A percentile compares a stretch with the other conserved stretches of the same genome.
Conservation (phyloP, 2,329 filamentous ascomycete species). For the Xylariaceae sp. region DNA sequence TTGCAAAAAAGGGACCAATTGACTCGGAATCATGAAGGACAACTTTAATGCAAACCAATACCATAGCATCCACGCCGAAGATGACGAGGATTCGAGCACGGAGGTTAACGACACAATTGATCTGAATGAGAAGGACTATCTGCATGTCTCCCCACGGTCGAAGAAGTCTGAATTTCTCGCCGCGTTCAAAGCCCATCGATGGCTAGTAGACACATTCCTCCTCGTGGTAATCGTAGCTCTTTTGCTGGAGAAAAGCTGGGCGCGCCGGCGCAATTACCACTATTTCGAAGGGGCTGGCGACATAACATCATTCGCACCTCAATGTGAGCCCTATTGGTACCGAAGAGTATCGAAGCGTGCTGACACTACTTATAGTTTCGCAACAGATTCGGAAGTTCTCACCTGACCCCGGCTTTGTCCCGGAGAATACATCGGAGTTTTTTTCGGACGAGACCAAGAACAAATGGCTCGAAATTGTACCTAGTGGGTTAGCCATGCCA, state of each 20-base stretch:
- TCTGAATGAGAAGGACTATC: constrained; percentile 39
- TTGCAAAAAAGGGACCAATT: too few species aligned
- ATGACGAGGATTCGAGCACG: constrained; percentile 32
- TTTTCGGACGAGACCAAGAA: constrained; percentile 42
- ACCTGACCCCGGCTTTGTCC: constrained; percentile 45
- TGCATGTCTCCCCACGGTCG: constrained; percentile 23
- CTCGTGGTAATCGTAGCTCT: constrained; percentile 45
- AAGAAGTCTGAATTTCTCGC: constrained; percentile 24
- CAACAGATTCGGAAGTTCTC: constrained; percentile 48
- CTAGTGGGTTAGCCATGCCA: constrained; percentile 37
- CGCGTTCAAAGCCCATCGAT: constrained; percentile 32
- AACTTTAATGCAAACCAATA: constrained; percentile 12
- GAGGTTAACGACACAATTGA: constrained; percentile 39
- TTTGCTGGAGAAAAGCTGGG: constrained; percentile 41
- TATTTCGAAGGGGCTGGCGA: constrained; percentile 45
- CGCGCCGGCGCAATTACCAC: constrained; percentile 26
- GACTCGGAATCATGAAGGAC: constrained; percentile 17
- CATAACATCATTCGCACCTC: constrained; percentile 48
- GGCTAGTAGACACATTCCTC: constrained; percentile 45
- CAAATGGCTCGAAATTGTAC: constrained; percentile 49
- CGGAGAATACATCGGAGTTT: constrained; percentile 48
- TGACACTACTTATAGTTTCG: constrained; percentile 38
- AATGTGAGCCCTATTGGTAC: constrained; percentile 38
- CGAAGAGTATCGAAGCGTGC: not conserved
- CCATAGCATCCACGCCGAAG: constrained; percentile 29